Evolutionary conservation across 768 basidiomycete genomes (phyloP), one percentile per base, ranked within the genome.

Genomic region (Cyathus striatus): DNA sequence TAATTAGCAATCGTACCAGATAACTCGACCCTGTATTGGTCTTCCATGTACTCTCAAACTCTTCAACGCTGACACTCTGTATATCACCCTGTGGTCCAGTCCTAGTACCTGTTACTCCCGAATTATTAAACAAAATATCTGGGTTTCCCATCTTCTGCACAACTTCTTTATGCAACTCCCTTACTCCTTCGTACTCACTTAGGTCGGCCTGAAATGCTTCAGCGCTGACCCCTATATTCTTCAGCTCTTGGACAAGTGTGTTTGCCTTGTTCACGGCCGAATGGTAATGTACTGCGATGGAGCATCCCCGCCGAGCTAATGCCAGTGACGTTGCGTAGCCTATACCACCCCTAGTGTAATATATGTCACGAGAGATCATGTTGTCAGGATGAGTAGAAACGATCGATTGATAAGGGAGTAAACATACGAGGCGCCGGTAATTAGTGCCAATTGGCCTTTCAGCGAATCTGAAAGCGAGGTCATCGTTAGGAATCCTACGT

Each of bases 261-360:
- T 63, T 55, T 0, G 75, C 76, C 33, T 60, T 63, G 0, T 45
- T 57, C 23, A 56, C 49, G 7, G 70, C 58, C 2, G 66, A 55
- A 43, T 69, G 59, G 56, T 76, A 78, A 55, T 79, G 76, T 17
- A 79, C 65, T 5, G 76, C 78, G 48, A 78, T 69, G 21, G 59
- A 64, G 40, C 66, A 68, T 5, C 74, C 74, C n/a, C 49, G 63
- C 5, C 57, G 55, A 5, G 72, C 78, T 12, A 79, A 61, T 4
- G 63, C 57, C 16, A 69, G 53, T 0, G 76, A 73, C 2, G 75
- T 75, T 2, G 75, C 76, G 39, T 60, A 57, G 3, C 76, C 77
- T 38, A 79, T 78, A 0, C 77, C 77, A 5, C 76, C 76, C 20
- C 75, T 78, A 52, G 4, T 4, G 20, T 37, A 26, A 32, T 23